Percentiles rank a stretch among this genome's conserved stretches.
Evolutionary conservation across 768 basidiomycete genomes (phyloP).

Genomic region (Clavaria fumosa): DNA sequence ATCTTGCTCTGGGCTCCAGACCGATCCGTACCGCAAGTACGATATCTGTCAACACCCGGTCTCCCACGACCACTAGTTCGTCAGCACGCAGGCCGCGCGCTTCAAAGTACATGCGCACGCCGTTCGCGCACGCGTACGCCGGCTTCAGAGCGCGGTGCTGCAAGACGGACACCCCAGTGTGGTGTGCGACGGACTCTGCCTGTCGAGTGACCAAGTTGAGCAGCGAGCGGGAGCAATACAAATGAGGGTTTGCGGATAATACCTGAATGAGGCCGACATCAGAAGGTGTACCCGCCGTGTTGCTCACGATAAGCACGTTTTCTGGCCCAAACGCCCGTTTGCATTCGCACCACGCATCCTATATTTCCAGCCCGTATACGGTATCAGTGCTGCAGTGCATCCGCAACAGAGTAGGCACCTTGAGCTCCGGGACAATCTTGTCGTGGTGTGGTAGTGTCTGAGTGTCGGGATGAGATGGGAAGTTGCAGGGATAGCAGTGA

Average conservation of each 20-base stretch:
- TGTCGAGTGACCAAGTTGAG: slow-evolving; percentile 17
- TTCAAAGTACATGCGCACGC: slow-evolving; percentile 64
- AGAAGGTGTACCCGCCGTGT: slow-evolving; percentile 75
- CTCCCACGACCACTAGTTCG: slow-evolving; percentile 74
- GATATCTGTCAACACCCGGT: slow-evolving; percentile 85
- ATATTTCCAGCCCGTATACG: slow-evolving; percentile 4
- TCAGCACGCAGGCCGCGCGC: slow-evolving; percentile 39
- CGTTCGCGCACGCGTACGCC: slow-evolving; percentile 52
- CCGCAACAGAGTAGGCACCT: slow-evolving; percentile 27
- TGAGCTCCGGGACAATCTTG: slow-evolving; percentile 56
- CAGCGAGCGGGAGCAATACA: background rate
- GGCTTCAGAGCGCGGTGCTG: slow-evolving; percentile 69
- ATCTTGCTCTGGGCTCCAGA: slow-evolving; percentile 5
- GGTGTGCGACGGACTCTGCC: slow-evolving; percentile 75
- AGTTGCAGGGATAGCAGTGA: background rate
- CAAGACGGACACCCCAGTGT: slow-evolving; percentile 72
- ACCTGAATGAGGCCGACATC: slow-evolving; percentile 75
- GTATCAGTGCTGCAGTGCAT: background rate
- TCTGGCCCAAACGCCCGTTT: slow-evolving; percentile 55
- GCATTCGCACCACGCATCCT: slow-evolving; percentile 69
- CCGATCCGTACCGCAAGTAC: slow-evolving; percentile 71
- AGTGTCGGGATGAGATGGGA: no score
- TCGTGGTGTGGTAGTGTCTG: slow-evolving; percentile 78
- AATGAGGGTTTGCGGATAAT: slow-evolving; percentile 13
- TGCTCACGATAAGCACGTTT: slow-evolving; percentile 84